These are phyloP conservation scores for Stentor coeruleus DNA, from an alignment of 73 alveolate species.

Conservation along the genomic window DNA sequence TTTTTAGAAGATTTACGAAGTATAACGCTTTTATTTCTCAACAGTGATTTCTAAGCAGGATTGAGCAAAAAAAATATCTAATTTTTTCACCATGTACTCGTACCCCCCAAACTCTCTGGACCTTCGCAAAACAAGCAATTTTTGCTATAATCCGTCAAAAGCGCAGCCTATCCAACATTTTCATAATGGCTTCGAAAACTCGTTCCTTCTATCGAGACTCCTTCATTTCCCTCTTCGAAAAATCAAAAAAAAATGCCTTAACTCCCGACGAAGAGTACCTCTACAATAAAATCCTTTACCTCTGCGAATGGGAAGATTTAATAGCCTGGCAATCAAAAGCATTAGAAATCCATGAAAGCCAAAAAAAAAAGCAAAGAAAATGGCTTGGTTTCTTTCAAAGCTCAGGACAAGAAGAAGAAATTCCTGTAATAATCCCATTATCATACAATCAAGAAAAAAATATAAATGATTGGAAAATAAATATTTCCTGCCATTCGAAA, in stretches of 20 bases:
- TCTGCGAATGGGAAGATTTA: neutral
- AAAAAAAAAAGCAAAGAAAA: neutral
- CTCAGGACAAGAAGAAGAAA: neutral
- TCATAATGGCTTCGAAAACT: neutral
- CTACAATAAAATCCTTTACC: neutral
- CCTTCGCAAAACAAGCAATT: neutral
- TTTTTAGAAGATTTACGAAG: neutral
- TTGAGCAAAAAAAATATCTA: neutral
- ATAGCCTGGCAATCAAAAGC: neutral
- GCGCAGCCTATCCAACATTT: neutral
- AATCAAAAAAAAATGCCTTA: neutral
- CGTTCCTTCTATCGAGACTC: neutral
- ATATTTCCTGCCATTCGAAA: neutral
- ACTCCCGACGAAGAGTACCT: neutral
- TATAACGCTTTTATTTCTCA: neutral
- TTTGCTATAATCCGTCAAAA: neutral
- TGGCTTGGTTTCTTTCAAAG: neutral
- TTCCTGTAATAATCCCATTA: neutral
- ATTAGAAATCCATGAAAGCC: neutral
- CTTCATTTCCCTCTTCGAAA: neutral
- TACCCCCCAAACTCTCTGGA: neutral
- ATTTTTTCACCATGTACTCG: neutral
- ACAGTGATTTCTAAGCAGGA: too few species aligned
- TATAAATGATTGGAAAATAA: too few species aligned
- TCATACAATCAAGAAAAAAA: too few species aligned